Evolutionary conservation across 2,329 filamentous ascomycete species (phyloP).

Genomic region (Salinomyces thailandicus): DNA sequence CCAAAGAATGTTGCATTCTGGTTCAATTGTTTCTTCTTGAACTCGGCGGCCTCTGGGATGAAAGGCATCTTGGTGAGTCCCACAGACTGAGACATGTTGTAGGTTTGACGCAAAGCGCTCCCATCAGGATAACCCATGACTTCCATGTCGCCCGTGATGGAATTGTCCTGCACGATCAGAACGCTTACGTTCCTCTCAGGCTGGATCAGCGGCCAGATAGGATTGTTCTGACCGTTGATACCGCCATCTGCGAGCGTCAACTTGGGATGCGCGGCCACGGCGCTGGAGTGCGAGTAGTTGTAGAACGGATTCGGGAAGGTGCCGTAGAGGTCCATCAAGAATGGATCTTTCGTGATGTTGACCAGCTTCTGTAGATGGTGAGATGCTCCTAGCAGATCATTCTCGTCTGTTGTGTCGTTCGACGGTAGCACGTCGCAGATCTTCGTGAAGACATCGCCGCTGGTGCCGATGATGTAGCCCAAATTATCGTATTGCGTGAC

Average conservation of each 20-base stretch:
- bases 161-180: slow-evolving; percentile 55
- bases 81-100: slow-evolving; percentile 41
- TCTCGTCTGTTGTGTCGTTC: slow-evolving; percentile 13
- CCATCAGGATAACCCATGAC: slow-evolving; percentile 56
- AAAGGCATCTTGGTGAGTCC: slow-evolving; percentile 49
- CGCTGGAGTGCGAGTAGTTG: slow-evolving; percentile 36
- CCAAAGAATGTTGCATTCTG: slow-evolving; percentile 53
- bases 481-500: slow-evolving; percentile 40
- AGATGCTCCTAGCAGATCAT: slow-evolving; percentile 9
- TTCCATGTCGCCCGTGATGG: slow-evolving; percentile 44
- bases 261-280: slow-evolving; percentile 27
- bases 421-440: slow-evolving; percentile 19
- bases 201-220: slow-evolving; percentile 43
- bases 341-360: slow-evolving; percentile 18
- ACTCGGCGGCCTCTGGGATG: slow-evolving; percentile 46
- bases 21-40: slow-evolving; percentile 50
- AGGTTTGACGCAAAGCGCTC: slow-evolving; percentile 47
- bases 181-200: slow-evolving; percentile 47
- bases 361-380: slow-evolving; percentile 24
- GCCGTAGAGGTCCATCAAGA: slow-evolving; percentile 34
- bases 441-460: slow-evolving; percentile 32
- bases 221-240: slow-evolving; percentile 41
- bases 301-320: slow-evolving; percentile 54
- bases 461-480: slow-evolving; percentile 38
- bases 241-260: slow-evolving; percentile 44